Evolutionary conservation across 179 eudicot genomes (phyloP).

Genomic region (Pouteria campechiana): DNA sequence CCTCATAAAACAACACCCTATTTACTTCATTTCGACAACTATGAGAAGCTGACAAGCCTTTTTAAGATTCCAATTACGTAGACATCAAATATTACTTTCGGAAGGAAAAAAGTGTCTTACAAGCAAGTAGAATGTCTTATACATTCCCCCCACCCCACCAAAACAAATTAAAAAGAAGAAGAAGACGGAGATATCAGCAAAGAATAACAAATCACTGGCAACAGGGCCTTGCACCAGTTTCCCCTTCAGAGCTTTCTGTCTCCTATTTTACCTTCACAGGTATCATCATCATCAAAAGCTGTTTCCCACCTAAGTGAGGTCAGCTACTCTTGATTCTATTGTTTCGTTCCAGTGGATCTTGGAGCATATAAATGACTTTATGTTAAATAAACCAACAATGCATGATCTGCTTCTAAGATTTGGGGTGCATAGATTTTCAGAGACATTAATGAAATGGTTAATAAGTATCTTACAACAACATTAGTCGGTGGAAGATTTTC

Average conservation of each 20-base stretch:
- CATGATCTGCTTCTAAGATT: not conserved
- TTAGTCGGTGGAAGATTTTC: constrained; percentile 13
- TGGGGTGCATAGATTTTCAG: not conserved
- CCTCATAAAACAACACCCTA: constrained; percentile 11
- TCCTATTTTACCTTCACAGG: too few species aligned
- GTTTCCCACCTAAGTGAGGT: not conserved
- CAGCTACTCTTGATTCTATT: constrained; percentile 2
- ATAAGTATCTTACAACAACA: constrained; percentile 6
- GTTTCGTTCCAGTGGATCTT: not conserved
- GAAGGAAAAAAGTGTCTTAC: too few species aligned
- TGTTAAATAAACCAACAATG: not conserved
- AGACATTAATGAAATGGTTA: not conserved
- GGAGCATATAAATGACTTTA: not conserved
- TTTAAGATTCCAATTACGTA: not conserved
- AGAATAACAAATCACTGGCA: too few species aligned
- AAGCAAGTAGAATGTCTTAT: too few species aligned
- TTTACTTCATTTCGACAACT: constrained; percentile 12
- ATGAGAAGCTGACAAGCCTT: not conserved
- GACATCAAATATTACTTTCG: too few species aligned
- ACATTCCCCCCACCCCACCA: too few species aligned
- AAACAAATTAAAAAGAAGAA: too few species aligned
- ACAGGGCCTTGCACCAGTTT: too few species aligned
- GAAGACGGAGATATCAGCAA: too few species aligned
- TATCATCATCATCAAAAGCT: too few species aligned
- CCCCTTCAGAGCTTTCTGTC: too few species aligned